phyloP scores from a whole-genome alignment of 2,329 filamentous ascomycete species.

The Tolypocladium ophioglossoides region DNA sequence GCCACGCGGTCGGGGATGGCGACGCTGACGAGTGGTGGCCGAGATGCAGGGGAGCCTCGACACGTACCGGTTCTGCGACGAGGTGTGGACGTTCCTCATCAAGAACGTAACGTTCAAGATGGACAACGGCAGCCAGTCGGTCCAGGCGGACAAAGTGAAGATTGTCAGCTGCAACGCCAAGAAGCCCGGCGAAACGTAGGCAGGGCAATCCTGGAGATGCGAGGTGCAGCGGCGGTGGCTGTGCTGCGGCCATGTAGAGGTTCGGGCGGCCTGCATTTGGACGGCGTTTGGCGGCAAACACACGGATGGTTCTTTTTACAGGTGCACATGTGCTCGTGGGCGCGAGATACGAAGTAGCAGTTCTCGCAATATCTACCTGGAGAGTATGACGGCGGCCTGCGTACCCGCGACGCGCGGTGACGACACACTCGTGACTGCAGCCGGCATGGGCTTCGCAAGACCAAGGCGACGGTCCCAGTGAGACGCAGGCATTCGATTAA shows the following conservation, averaged over 20 bases:
- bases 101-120: conserved; percentile 99
- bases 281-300: conserved; percentile 6
- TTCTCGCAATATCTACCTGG: no score
- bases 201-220: not conserved
- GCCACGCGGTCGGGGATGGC: no score
- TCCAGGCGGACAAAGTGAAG: conserved; percentile 88
- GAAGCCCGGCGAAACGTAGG: conserved; percentile 33
- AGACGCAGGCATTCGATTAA: not conserved
- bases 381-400: no score
- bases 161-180: conserved; percentile 98
- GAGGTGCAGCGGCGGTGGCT: not conserved
- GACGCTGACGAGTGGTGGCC: not conserved
- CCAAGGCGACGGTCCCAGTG: not conserved
- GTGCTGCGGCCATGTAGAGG: not conserved
- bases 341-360: not conserved
- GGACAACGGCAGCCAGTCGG: conserved; percentile 62
- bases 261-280: conserved; percentile 4
- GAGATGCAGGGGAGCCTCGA: conserved; percentile 73
- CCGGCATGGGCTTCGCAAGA: not conserved
- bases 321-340: not conserved
- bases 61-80: conserved; percentile 98
- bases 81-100: conserved; percentile 99
- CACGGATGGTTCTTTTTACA: not conserved
- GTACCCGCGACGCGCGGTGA: not conserved
- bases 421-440: not conserved